phyloP scores from a whole-genome alignment of 257 asterid species.

The Lantana camara region DNA sequence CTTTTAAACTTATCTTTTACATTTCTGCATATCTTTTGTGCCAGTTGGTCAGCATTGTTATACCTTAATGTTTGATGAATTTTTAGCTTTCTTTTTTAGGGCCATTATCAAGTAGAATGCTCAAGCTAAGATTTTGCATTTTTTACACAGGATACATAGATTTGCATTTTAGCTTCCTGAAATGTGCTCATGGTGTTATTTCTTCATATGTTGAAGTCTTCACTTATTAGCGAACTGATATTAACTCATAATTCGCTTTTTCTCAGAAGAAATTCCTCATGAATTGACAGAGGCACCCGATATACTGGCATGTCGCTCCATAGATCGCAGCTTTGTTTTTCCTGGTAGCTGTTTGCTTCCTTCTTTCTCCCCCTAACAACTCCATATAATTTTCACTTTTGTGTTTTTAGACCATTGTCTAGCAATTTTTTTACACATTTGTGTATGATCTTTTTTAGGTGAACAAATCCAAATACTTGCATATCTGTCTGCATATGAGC shows the following conservation, averaged over 20 bases:
- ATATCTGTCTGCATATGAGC: constrained; percentile 57
- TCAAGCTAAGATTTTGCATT: not conserved
- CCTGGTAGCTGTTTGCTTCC: constrained; percentile 44
- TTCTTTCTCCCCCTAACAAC: not conserved
- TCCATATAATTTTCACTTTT: not conserved
- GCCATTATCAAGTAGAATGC: not conserved
- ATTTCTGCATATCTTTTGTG: not conserved
- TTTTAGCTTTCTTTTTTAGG: not conserved
- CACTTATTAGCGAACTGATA: constrained; percentile 12
- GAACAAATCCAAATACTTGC: constrained; percentile 54
- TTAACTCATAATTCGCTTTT: constrained; percentile 25
- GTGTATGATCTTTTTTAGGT: constrained; percentile 32
- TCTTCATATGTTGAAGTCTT: constrained; percentile 8
- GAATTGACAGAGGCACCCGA: constrained; percentile 57
- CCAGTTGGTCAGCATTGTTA: not conserved
- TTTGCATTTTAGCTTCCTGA: not conserved
- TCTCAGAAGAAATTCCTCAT: constrained; percentile 59
- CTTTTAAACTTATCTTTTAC: not conserved
- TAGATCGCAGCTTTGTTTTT: constrained; percentile 61
- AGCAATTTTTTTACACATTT: constrained; percentile 6
- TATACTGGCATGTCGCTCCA: constrained; percentile 43
- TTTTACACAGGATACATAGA: not conserved
- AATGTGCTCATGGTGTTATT: constrained; percentile 4
- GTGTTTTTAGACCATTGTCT: not conserved
- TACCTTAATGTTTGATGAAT: not conserved